A percentile compares a stretch with the other conserved stretches of the same genome.
Conservation (phyloP, 2,329 filamentous ascomycete genomes). For the Berkeleyomyces basicola region DNA sequence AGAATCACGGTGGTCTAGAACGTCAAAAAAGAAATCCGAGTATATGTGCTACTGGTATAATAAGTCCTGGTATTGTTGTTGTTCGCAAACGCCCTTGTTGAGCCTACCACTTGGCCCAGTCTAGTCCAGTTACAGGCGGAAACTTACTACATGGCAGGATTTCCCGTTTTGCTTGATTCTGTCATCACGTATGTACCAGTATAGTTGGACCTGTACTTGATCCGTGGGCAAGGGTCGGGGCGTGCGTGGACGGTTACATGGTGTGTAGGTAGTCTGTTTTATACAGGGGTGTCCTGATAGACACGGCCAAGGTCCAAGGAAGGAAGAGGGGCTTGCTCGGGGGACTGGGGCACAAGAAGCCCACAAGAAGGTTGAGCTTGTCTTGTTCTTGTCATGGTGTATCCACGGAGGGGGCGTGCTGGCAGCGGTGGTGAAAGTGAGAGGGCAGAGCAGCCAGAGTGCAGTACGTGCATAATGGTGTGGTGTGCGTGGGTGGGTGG, state of each 20-base stretch:
- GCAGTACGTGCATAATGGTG: not conserved
- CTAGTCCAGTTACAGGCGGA: not conserved
- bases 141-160: constrained; percentile 1
- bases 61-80: not conserved
- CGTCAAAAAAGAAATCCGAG: constrained; percentile 17
- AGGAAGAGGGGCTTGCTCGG: constrained; percentile 13
- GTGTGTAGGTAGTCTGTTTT: not conserved
- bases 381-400: not conserved
- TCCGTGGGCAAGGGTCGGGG: not conserved
- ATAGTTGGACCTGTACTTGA: not conserved
- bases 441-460: not conserved
- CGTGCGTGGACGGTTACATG: not conserved
- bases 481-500: not conserved
- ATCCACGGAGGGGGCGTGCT: not conserved
- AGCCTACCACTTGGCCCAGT: not conserved
- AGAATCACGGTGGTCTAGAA: constrained; percentile 15
- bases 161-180: not conserved
- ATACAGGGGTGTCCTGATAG: not conserved
- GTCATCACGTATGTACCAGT: not conserved
- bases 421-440: not conserved
- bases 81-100: not conserved
- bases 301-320: not conserved
- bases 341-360: constrained; percentile 16
- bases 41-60: not conserved
- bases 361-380: constrained; percentile 1